Percentiles rank a stretch among this genome's conserved stretches.
Evolutionary conservation across 495 filamentous ascomycete genomes (phyloP).

Genomic region (Podospora bellae-mahoneyi): DNA sequence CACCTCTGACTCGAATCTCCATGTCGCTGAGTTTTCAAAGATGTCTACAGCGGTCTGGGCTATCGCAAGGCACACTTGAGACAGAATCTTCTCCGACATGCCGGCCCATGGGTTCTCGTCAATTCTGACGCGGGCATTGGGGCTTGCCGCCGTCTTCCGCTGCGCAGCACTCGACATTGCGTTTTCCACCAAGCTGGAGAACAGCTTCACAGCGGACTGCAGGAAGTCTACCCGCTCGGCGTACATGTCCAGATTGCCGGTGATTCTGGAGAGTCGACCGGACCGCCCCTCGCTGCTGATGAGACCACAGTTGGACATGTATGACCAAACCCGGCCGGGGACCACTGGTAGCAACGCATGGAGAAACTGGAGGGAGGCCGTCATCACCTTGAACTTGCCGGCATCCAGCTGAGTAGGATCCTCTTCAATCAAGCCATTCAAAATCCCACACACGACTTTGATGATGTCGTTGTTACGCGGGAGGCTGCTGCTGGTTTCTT

Average conservation of each 20-base stretch:
- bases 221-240: constrained; percentile 75
- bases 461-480: constrained; percentile 73
- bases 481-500: constrained; percentile 70
- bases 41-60: constrained; percentile 71
- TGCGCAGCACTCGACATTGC: constrained; percentile 67
- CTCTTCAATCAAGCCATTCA: constrained; percentile 71
- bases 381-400: constrained; percentile 58
- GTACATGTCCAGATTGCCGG: constrained; percentile 71
- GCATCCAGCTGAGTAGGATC: constrained; percentile 50
- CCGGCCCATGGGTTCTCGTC: constrained; percentile 60
- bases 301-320: constrained; percentile 73
- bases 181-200: constrained; percentile 72
- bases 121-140: constrained; percentile 50
- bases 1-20: constrained; percentile 69
- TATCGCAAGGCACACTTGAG: constrained; percentile 66
- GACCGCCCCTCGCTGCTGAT: constrained; percentile 69
- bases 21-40: constrained; percentile 74
- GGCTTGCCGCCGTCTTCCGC: constrained; percentile 57
- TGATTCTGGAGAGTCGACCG: constrained; percentile 67
- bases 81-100: constrained; percentile 72
- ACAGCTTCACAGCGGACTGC: constrained; percentile 64
- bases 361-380: constrained; percentile 76
- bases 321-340: constrained; percentile 83
- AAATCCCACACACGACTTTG: constrained; percentile 73
- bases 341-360: constrained; percentile 64